Evolutionary conservation across 2,329 filamentous ascomycete species (phyloP), one percentile per base, ranked within the genome.

Genomic region (Fusarium acutatum): DNA sequence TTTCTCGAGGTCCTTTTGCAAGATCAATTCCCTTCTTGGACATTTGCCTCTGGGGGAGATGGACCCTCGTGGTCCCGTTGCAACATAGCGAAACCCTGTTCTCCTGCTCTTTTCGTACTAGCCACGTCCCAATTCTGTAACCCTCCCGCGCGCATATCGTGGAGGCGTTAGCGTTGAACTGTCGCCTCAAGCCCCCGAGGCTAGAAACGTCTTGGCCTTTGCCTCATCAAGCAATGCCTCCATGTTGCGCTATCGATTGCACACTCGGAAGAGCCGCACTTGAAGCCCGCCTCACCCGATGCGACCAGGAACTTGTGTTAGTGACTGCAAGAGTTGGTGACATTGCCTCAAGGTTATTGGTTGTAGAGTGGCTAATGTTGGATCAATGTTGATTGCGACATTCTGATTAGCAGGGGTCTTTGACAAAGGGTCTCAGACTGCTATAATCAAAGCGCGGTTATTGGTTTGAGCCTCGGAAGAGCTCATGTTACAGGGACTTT

Each of bases 381-480:
- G 30, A 30, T 18, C 18, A 13, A 10, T 56, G 49, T 49, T 35
- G 66, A 70, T 69, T 65, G 66, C 67, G 67, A 53, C 66, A 70
- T 70, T 49, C 28, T 49, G 40, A 15, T 35, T 69, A 38, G 50
- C 66, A 44, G 22, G 65, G 65, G 50, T 38, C 37, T 28, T 24
- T 60, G 37, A 28, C 64, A 69, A 69, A 69, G 50, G 64, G 64
- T 69, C 66, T 61, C 41, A 15, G 35, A 50, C 44, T 34, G 22
- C 17, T 38, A 50, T 64, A 56, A 69, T 50, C 35, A 47, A 24
- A 43, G 37, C n/a, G 15, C 9, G 17, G 13, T 14, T 9, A 69
- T 69, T 69, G 66, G 66, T 18, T 50, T 52, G 22, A 32, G 22
- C 28, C 14, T 64, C 41, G 15, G 37, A 46, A 15, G 49, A 35